A percentile compares a stretch with the other conserved stretches of the same genome.
These are phyloP conservation scores for Exophiala viscosa DNA, from an alignment of 2,329 filamentous ascomycete genomes.

Conservation along the genomic window DNA sequence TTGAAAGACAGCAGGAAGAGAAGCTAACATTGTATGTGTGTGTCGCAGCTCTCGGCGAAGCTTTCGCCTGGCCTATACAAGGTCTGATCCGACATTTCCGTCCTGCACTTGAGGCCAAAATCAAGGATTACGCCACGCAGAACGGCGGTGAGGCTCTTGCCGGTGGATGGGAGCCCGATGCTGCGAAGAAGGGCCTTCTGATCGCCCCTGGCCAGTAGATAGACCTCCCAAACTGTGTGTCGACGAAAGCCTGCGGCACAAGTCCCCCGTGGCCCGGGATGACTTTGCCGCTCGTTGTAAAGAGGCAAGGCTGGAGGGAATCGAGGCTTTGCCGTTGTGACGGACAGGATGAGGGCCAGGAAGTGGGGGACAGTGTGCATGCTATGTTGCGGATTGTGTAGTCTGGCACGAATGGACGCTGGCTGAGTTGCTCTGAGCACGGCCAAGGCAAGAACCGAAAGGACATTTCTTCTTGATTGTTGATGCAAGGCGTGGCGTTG, in stretches of 20 bases:
- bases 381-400: too few relatives aligned
- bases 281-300: too few relatives aligned
- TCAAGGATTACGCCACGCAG: slow-evolving; percentile 73
- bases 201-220: slow-evolving; percentile 81
- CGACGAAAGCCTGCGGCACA: background rate
- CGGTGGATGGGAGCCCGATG: slow-evolving; percentile 80
- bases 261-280: background rate
- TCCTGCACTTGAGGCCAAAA: slow-evolving; percentile 87
- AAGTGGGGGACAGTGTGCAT: too few relatives aligned
- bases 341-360: too few relatives aligned
- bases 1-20: background rate
- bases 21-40: slow-evolving; percentile 33
- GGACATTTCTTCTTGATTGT: too few relatives aligned
- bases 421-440: too few relatives aligned
- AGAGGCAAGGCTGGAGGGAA: too few relatives aligned
- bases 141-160: slow-evolving; percentile 69
- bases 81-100: slow-evolving; percentile 97
- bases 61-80: slow-evolving; percentile 97
- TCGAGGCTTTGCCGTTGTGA: too few relatives aligned
- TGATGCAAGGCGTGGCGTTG: too few relatives aligned
- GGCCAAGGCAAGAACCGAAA: too few relatives aligned
- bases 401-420: too few relatives aligned
- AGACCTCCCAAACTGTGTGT: background rate
- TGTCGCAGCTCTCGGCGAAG: slow-evolving; percentile 75
- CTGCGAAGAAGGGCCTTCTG: slow-evolving; percentile 73